Evolutionary conservation across 2,329 filamentous ascomycete species (phyloP).

Genomic region (Calonectria leucothoes): DNA sequence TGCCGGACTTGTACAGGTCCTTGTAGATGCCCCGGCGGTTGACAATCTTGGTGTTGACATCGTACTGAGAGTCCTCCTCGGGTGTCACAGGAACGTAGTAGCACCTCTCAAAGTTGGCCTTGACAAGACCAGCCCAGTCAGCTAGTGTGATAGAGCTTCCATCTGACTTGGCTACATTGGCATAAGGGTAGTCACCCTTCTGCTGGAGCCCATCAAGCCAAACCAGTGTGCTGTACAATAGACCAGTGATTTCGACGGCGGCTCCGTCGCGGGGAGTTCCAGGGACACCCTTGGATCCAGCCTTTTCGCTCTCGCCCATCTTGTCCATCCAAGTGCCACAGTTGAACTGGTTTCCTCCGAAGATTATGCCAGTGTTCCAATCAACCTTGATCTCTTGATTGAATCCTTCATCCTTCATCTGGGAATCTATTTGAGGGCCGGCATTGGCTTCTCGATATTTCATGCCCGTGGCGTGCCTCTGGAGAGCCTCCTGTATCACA

Average conservation of each 20-base stretch:
- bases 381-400: conserved; percentile 92
- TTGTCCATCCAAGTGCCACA: conserved; percentile 99
- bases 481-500: conserved; percentile 91
- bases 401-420: conserved; percentile 95
- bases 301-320: conserved; percentile 97
- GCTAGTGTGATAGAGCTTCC: conserved; percentile 73
- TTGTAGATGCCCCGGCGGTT: conserved; percentile 98
- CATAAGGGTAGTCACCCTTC: conserved; percentile 77
- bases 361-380: conserved; percentile 89
- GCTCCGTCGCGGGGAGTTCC: conserved; percentile 97
- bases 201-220: conserved; percentile 81
- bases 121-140: conserved; percentile 84
- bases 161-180: conserved; percentile 75
- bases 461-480: conserved; percentile 90
- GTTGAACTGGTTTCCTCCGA: conserved; percentile 93
- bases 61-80: conserved; percentile 79
- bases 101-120: conserved; percentile 88
- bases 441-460: conserved; percentile 96
- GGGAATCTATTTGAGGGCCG: conserved; percentile 85
- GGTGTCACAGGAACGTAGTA: conserved; percentile 84
- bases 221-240: conserved; percentile 87
- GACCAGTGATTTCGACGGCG: conserved; percentile 92
- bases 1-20: conserved; percentile 92
- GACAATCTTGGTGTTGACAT: conserved; percentile 82
- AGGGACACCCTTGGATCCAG: conserved; percentile 91